Evolutionary conservation across 805 yeast species (phyloP).

Genomic region (Cyberlindnera meyerae): DNA sequence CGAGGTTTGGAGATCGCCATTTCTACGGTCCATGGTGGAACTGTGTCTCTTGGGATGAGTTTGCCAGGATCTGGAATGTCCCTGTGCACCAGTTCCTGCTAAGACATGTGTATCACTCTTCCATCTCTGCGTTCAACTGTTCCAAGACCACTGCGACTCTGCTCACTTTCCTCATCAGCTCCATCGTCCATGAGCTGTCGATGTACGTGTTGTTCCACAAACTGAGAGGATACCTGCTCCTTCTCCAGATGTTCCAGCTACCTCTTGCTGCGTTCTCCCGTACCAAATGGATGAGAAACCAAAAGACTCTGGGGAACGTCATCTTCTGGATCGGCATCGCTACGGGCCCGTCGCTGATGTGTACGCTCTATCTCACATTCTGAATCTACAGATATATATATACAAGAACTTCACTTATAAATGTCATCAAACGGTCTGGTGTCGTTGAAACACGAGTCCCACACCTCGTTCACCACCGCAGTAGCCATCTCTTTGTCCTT

Average conservation of each 20-base stretch:
- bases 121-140: constrained; percentile 69
- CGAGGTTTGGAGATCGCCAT: constrained; percentile 82
- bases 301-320: constrained; percentile 65
- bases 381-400: constrained; percentile 26
- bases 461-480: constrained; percentile 77
- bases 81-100: constrained; percentile 88
- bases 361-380: constrained; percentile 76
- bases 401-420: neutral
- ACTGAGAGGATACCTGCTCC: constrained; percentile 72
- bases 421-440: constrained; percentile 95
- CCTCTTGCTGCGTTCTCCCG: constrained; percentile 68
- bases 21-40: constrained; percentile 99
- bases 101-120: constrained; percentile 91
- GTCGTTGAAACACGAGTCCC: constrained; percentile 89
- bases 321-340: constrained; percentile 91
- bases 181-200: constrained; percentile 83
- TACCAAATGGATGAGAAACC: constrained; percentile 50
- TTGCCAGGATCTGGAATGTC: constrained; percentile 88
- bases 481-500: constrained; percentile 67
- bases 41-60: constrained; percentile 88
- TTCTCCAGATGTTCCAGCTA: constrained; percentile 82
- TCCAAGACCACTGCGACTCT: constrained; percentile 66
- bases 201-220: constrained; percentile 85
- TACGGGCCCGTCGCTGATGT: constrained; percentile 83
- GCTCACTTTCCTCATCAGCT: constrained; percentile 72